These are phyloP conservation scores for Cladorrhinum sp. DNA, from an alignment of 2,329 filamentous ascomycete species.

Conservation along the genomic window DNA sequence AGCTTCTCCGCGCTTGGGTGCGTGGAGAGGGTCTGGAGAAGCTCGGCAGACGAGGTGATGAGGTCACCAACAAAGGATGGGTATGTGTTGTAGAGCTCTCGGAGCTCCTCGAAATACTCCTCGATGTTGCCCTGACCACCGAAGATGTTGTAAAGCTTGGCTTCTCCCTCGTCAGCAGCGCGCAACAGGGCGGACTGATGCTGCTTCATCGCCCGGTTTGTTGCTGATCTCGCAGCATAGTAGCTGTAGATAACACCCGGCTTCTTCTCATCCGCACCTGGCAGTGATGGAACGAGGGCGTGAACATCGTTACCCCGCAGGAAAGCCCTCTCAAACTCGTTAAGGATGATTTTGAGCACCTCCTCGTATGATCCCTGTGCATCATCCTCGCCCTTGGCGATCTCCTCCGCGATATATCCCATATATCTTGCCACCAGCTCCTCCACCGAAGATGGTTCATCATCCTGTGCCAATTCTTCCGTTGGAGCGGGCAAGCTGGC, in stretches of 20 bases:
- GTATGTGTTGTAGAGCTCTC: constrained; percentile 88
- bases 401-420: constrained; percentile 81
- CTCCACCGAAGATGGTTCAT: constrained; percentile 93
- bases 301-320: constrained; percentile 95
- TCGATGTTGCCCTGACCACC: constrained; percentile 98
- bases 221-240: constrained; percentile 81
- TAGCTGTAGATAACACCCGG: constrained; percentile 85
- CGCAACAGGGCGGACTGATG: constrained; percentile 92
- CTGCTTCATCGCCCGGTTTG: constrained; percentile 80
- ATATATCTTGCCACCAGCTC: constrained; percentile 94
- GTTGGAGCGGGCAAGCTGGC: constrained; percentile 84
- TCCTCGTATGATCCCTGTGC: constrained; percentile 85
- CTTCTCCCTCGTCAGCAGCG: constrained; percentile 78
- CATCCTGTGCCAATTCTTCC: constrained; percentile 95
- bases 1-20: constrained; percentile 89
- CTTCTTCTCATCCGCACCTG: constrained; percentile 92
- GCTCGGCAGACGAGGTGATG: constrained; percentile 74
- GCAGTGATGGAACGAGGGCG: constrained; percentile 77
- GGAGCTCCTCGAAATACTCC: constrained; percentile 97
- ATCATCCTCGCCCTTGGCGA: constrained; percentile 90
- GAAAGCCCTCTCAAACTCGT: constrained; percentile 95
- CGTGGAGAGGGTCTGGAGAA: constrained; percentile 79
- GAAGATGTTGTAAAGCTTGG: constrained; percentile 89
- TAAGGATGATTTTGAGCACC: constrained; percentile 85
- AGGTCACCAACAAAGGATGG: constrained; percentile 86